These are phyloP conservation scores for Gossypium gossypioides DNA, from an alignment of 441 rosid species.

Conservation along the genomic window DNA sequence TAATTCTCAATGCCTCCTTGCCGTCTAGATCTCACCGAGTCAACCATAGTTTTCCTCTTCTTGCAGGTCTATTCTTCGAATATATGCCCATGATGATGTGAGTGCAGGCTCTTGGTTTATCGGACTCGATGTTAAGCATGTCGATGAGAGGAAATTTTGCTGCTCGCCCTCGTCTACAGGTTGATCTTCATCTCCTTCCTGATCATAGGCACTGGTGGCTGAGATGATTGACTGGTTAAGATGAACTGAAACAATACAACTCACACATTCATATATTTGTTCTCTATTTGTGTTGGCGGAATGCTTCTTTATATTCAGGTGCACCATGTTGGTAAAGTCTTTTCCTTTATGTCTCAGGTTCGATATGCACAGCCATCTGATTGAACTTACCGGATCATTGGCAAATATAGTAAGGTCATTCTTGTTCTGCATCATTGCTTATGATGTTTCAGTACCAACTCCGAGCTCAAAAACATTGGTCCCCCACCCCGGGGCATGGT, in stretches of 20 bases:
- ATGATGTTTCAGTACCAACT: background rate
- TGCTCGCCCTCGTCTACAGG: conserved; percentile 33
- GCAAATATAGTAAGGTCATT: background rate
- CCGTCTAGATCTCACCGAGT: background rate
- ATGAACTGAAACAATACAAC: background rate
- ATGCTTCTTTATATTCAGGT: background rate
- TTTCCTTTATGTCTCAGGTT: conserved; percentile 20
- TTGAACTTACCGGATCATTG: conserved; percentile 2
- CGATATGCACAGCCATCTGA: conserved; percentile 34
- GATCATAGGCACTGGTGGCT: background rate
- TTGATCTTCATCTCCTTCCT: conserved; percentile 5
- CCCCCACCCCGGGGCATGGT: background rate
- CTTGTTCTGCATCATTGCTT: background rate
- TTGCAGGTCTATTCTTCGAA: conserved; percentile 31
- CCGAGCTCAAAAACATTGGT: background rate
- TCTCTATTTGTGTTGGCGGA: background rate
- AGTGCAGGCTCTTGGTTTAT: conserved; percentile 41
- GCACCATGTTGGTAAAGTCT: background rate
- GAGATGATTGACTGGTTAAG: background rate
- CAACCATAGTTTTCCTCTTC: background rate
- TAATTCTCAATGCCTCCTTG: background rate
- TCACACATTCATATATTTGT: background rate
- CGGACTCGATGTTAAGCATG: conserved; percentile 31
- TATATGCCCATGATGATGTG: conserved; percentile 36
- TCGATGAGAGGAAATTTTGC: conserved; percentile 35